Percentiles rank a stretch among this genome's conserved stretches.
Conservation (phyloP, 257 asterid species). For the Capsicum pubescens region DNA sequence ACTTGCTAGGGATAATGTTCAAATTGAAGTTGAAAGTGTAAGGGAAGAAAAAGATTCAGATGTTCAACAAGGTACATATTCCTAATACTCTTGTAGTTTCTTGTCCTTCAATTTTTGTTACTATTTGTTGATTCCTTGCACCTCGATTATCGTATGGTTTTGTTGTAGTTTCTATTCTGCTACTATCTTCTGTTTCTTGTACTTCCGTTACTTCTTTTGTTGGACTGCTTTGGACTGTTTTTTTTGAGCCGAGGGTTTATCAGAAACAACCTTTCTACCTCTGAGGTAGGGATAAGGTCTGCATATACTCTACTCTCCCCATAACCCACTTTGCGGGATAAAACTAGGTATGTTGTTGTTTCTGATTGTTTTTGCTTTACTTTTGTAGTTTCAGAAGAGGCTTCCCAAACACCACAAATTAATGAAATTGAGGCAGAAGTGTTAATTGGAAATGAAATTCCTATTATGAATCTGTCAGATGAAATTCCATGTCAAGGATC, state of each 20-base stretch:
- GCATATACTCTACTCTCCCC: not conserved
- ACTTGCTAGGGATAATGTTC: constrained; percentile 40
- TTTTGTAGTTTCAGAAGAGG: constrained; percentile 61
- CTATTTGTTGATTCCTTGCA: not conserved
- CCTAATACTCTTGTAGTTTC: not conserved
- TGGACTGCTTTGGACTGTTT: too few species aligned
- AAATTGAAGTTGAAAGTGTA: constrained; percentile 28
- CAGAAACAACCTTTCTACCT: not conserved
- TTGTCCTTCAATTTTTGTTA: not conserved
- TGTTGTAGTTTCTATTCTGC: not conserved
- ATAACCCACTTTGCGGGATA: not conserved
- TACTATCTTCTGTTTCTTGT: not conserved
- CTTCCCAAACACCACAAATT: constrained; percentile 44
- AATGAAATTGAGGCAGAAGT: constrained; percentile 86
- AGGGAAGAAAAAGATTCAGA: constrained; percentile 32
- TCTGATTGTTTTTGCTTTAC: not conserved
- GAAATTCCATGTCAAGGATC: constrained; percentile 48
- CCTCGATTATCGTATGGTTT: too few species aligned
- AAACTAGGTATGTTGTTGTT: not conserved
- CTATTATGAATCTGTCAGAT: constrained; percentile 73
- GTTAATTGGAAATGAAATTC: constrained; percentile 96
- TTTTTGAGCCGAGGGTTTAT: not conserved
- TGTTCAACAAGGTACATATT: constrained; percentile 46
- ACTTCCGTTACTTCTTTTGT: too few species aligned
- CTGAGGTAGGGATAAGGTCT: not conserved